Evolutionary conservation across 129 eudicot species (phyloP), one percentile per base, ranked within the genome.

Genomic region (Apium graveolens): DNA sequence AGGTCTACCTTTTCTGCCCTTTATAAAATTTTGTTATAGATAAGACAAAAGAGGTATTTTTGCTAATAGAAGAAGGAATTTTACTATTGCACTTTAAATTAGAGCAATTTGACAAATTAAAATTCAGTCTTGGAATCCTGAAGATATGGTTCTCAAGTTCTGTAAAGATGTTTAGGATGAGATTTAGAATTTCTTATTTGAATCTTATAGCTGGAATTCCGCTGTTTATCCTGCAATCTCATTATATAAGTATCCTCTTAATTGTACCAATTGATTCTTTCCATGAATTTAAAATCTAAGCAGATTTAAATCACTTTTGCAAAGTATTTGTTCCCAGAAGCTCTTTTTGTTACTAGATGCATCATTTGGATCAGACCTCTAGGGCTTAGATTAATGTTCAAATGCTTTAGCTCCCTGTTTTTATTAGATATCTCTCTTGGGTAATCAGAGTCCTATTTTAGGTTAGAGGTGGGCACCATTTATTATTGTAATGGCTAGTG

Each of bases 1-100:
- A 95, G 99, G 99, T 95, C 68, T 60, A 75, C 46, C 26, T 42
- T 75, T 73, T 79, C 80, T 44, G 35, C 65, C 27, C 9, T 42
- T 73, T 37, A 24, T 38, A 62, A 26, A 13, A 63, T 39, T 39
- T 24, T 21, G 43, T 41, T n/a, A 11, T 41, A 39, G 34, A 16
- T 24, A 55, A 55, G 32, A 60, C 12, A 11, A 57, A 57, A n/a
- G 65, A 60, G 11, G 32, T n/a, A 4, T 60, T 60, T 60, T 7
- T n/a, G 17, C 68, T n/a, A 60, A 51, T 51, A 51, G 2, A 51
- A 51, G 27, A 51, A 20, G 26, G 18, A 17, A 20, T 21, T 60
- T 11, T 60, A 7, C 68, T 60, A 3, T 10, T n/a, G 31, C 14
- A 57, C 14, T 57, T 55, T 3, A 7, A 21, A 53, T 53, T 7